Conservation (phyloP, 805 yeast species). For the Torulaspora delbrueckii region DNA sequence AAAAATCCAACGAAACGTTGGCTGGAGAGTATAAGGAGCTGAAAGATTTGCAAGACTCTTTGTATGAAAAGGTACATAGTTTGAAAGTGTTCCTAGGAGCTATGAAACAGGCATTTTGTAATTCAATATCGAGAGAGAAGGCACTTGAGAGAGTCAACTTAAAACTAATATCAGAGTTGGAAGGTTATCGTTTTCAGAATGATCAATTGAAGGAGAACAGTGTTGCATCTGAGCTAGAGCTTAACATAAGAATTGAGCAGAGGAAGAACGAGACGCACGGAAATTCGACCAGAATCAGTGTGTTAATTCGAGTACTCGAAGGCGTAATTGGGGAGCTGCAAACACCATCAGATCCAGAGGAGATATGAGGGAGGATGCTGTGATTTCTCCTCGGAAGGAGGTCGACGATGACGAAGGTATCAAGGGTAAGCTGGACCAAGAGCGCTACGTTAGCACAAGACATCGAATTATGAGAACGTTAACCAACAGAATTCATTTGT, state of each 20-base stretch:
- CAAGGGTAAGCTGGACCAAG: not conserved
- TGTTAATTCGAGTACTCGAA: not conserved
- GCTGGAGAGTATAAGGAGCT: too few relatives aligned
- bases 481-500: not conserved
- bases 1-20: too few relatives aligned
- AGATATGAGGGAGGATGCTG: not conserved
- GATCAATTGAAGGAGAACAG: not conserved
- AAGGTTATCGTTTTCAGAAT: not conserved
- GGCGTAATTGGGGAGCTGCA: not conserved
- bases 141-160: not conserved
- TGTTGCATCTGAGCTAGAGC: not conserved
- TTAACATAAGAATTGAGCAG: not conserved
- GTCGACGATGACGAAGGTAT: not conserved
- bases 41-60: not conserved
- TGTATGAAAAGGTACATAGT: not conserved
- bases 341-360: not conserved
- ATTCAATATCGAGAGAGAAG: not conserved
- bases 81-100: not conserved
- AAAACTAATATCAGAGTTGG: not conserved
- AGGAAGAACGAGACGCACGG: not conserved
- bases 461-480: not conserved
- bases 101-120: not conserved
- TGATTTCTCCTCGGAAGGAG: not conserved
- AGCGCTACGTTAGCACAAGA: not conserved
- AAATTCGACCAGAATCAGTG: not conserved